These are phyloP conservation scores for Cucurbita pepo DNA, from an alignment of 306 rosid genomes.

Conservation along the genomic window DNA sequence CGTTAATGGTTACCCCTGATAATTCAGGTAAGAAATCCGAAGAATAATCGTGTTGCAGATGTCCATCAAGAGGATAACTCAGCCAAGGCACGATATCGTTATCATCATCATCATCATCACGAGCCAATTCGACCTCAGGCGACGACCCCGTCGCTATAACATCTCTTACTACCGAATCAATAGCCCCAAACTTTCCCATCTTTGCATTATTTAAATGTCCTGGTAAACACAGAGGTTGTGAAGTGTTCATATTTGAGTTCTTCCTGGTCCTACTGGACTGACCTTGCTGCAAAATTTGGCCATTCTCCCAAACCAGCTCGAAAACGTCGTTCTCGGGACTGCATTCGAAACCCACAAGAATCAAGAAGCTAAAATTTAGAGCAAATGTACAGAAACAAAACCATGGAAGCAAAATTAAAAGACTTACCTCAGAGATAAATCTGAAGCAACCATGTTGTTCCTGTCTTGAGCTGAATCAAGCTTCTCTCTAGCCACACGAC, in stretches of 20 bases:
- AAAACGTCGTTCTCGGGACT: constrained; percentile 62
- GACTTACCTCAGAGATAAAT: constrained; percentile 53
- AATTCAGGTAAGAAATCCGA: constrained; percentile 59
- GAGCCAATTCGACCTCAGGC: constrained; percentile 39
- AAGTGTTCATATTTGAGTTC: constrained; percentile 34
- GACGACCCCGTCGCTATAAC: constrained; percentile 53
- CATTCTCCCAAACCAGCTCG: constrained; percentile 87
- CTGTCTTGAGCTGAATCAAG: constrained; percentile 35
- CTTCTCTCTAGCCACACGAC: constrained; percentile 45
- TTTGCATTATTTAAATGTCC: constrained; percentile 26
- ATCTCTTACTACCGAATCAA: constrained; percentile 40
- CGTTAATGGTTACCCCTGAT: constrained; percentile 39
- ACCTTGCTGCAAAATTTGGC: constrained; percentile 64
- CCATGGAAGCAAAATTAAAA: neutral
- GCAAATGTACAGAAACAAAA: neutral
- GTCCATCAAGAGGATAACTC: constrained; percentile 56
- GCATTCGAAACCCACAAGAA: constrained; percentile 21
- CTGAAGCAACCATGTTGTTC: constrained; percentile 17
- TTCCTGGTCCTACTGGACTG: constrained; percentile 60
- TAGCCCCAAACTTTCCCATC: constrained; percentile 43
- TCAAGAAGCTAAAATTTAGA: neutral
- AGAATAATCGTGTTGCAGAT: constrained; percentile 47
- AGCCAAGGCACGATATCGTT: constrained; percentile 74
- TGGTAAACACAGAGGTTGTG: constrained; percentile 47
- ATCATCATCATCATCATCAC: constrained; percentile 65